A percentile compares a stretch with the other conserved stretches of the same genome.
Evolutionary conservation across 140 eudicot genomes (phyloP).

Genomic region (Bidens hawaiensis): DNA sequence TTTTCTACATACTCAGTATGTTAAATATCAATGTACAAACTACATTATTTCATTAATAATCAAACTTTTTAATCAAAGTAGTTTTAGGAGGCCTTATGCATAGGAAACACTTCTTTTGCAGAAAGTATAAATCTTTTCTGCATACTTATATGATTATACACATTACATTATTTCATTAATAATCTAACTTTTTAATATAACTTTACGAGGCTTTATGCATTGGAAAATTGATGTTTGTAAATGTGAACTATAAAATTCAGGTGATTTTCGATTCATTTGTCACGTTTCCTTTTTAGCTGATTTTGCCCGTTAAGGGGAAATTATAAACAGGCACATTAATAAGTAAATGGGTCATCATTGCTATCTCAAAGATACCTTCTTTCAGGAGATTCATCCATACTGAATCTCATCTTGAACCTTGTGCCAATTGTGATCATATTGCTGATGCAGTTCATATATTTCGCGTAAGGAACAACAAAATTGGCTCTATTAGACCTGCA

Average conservation of each 20-base stretch:
- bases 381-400: constrained; percentile 81
- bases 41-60: no score
- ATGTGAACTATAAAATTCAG: no score
- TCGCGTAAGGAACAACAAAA: constrained; percentile 57
- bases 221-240: no score
- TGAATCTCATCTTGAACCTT: constrained; percentile 70
- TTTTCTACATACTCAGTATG: not conserved
- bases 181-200: not conserved
- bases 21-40: not conserved
- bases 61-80: no score
- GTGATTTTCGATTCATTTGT: not conserved
- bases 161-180: not conserved
- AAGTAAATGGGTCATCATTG: not conserved
- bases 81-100: no score
- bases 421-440: constrained; percentile 53
- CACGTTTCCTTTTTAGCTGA: not conserved
- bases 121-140: no score
- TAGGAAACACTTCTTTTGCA: no score
- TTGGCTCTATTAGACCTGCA: constrained; percentile 82
- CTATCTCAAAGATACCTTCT: constrained; percentile 50
- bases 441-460: constrained; percentile 50
- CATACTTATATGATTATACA: no score
- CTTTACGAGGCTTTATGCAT: no score
- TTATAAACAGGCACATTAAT: not conserved
- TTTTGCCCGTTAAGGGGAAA: not conserved